Conservation (phyloP, 2,329 filamentous ascomycete species). For the Penicillium glabrum region DNA sequence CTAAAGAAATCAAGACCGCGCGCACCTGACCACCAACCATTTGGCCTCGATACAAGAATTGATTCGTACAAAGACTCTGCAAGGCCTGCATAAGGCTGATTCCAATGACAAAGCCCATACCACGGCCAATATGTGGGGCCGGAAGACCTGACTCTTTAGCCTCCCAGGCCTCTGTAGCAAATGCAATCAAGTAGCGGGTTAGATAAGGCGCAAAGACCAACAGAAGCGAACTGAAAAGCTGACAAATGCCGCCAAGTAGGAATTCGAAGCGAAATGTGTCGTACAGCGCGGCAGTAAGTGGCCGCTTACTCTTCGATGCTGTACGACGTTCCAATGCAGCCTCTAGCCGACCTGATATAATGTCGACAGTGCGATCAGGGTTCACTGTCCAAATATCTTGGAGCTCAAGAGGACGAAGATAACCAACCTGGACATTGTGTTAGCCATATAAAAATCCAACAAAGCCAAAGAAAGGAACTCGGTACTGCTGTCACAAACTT, state of each 20-base stretch:
- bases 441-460: not conserved
- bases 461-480: not conserved
- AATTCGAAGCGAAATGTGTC: constrained; percentile 87
- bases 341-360: constrained; percentile 66
- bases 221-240: constrained; percentile 67
- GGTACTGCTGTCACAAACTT: constrained; percentile 31
- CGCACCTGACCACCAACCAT: constrained; percentile 82
- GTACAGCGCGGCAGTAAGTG: constrained; percentile 76
- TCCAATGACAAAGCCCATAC: constrained; percentile 79
- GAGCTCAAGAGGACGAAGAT: constrained; percentile 76
- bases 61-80: constrained; percentile 78
- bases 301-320: constrained; percentile 67
- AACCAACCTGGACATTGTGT: constrained; percentile 64
- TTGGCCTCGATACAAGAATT: constrained; percentile 93
- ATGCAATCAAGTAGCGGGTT: constrained; percentile 81
- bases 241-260: constrained; percentile 75
- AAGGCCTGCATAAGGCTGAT: constrained; percentile 82
- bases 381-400: constrained; percentile 91
- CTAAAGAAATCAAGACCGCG: constrained; percentile 77
- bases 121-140: constrained; percentile 68
- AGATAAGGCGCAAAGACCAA: constrained; percentile 84
- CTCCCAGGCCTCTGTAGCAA: constrained; percentile 75
- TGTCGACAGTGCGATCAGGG: constrained; percentile 70
- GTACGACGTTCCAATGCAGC: constrained; percentile 69
- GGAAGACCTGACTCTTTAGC: constrained; percentile 55